These are phyloP conservation scores for Spergularia azorica DNA, from an alignment of 179 eudicot species.

Conservation along the genomic window DNA sequence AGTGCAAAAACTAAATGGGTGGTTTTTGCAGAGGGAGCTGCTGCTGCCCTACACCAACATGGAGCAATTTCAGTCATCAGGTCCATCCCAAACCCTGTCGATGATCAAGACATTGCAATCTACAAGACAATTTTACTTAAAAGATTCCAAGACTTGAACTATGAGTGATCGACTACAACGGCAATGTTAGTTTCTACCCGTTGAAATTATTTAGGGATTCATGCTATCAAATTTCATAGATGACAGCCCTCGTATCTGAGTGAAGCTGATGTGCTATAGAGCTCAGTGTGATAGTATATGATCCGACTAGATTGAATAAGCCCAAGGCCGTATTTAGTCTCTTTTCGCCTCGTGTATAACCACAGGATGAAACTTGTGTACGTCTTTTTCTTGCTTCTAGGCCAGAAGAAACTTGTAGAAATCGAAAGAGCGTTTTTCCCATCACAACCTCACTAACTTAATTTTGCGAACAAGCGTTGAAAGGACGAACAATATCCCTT, in stretches of 20 bases:
- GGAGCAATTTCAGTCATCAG: slow-evolving; percentile 75
- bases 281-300: not conserved
- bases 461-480: too few relatives aligned
- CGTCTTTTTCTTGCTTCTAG: too few relatives aligned
- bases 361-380: too few relatives aligned
- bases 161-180: slow-evolving; percentile 17
- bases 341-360: too few relatives aligned
- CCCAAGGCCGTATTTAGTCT: not conserved
- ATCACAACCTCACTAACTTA: too few relatives aligned
- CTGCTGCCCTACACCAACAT: slow-evolving; percentile 55
- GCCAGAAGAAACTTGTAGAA: not conserved
- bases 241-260: not conserved
- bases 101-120: slow-evolving; percentile 56
- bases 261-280: not conserved
- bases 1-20: not conserved
- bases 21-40: slow-evolving; percentile 59
- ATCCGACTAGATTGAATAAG: not conserved
- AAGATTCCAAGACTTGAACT: slow-evolving; percentile 53
- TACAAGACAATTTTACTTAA: slow-evolving; percentile 62
- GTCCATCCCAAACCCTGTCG: slow-evolving; percentile 52
- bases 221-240: not conserved
- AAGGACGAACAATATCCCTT: too few relatives aligned
- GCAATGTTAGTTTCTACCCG: not conserved
- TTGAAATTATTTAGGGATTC: not conserved
- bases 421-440: too few relatives aligned